Base-by-base conservation (phyloP, 2,329 filamentous ascomycete genomes). In the Hortaea sp. region DNA sequence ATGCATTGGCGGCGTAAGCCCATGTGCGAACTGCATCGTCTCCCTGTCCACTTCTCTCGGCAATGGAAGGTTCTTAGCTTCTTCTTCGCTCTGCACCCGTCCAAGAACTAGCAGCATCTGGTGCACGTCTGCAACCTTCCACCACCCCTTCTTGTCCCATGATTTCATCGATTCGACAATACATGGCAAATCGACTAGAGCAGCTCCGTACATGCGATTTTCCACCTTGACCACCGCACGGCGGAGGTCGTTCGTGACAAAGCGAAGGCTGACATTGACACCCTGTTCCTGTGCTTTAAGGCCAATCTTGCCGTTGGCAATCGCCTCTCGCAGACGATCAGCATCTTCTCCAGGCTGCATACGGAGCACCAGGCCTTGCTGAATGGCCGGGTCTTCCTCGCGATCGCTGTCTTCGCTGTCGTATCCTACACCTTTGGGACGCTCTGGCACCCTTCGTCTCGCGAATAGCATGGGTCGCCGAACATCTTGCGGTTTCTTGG, bases 331-430 rank as follows among this genome's bases (percentile, higher is more conserved):
- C 28, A 98, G 69, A 58, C 90, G 88, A 27, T 95, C 86, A 62
- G 85, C 86, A 65, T 95, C 85, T 29, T 85, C 79, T 0, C 88
- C 89, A 0, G 88, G 86, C 45, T 81, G 66, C 85, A 95, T 95
- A 49, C 92, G 85, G 50, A 98, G 66, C 6, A 98, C 75, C 54
- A 97, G 87, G 53, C 94, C 84, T 59, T 90, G 85, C 65, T 97
- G 90, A 50, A 94, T 86, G 1, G 84, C 77, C 0, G 92, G 92
- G 59, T 98, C 92, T 7, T 72, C 67, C 65, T 98, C 92, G 10
- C 83, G 80, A 61, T 97, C 92, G 46, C 88, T 92, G 9, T 89
- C 88, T 66, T 97, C 92, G 3, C 89, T 95, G 63, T 98, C 92
- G 66, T 97, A 98, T 6, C 90, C 92, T 46, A 94, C 88, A 43